Evolutionary conservation across 2,329 filamentous ascomycete species (phyloP).

Genomic region (Botrytis pseudocinerea): DNA sequence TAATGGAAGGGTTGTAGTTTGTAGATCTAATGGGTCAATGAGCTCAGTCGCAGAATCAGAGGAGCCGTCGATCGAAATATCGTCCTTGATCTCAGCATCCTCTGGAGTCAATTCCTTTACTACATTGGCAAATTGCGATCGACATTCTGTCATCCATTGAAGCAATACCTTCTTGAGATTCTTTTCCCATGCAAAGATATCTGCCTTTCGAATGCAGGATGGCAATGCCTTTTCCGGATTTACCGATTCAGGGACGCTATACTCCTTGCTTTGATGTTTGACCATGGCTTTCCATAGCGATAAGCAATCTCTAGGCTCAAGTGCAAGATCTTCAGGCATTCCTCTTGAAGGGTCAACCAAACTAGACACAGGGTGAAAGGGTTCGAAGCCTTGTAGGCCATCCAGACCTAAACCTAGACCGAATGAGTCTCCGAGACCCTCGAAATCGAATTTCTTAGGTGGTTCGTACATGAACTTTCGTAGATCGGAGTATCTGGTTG

Average conservation of each 20-base stretch:
- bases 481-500: slow-evolving; percentile 72
- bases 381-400: slow-evolving; percentile 37
- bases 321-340: slow-evolving; percentile 64
- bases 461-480: slow-evolving; percentile 70
- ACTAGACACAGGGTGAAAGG: slow-evolving; percentile 65
- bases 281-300: slow-evolving; percentile 65
- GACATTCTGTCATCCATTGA: slow-evolving; percentile 58
- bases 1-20: slow-evolving; percentile 55
- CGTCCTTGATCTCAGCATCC: slow-evolving; percentile 17
- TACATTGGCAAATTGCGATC: slow-evolving; percentile 47
- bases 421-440: slow-evolving; percentile 41
- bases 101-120: slow-evolving; percentile 48
- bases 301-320: slow-evolving; percentile 72
- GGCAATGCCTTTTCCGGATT: slow-evolving; percentile 53
- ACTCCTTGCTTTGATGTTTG: slow-evolving; percentile 54
- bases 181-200: slow-evolving; percentile 66
- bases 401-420: slow-evolving; percentile 49
- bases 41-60: slow-evolving; percentile 27
- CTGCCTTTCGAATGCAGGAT: slow-evolving; percentile 59
- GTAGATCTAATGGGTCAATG: slow-evolving; percentile 41
- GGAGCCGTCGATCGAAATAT: slow-evolving; percentile 23
- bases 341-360: slow-evolving; percentile 62
- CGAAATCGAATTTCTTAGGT: slow-evolving; percentile 45
- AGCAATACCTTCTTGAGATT: slow-evolving; percentile 58
- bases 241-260: slow-evolving; percentile 52